phyloP scores from a whole-genome alignment of 345 rosid species.

The Arabidopsis suecica region DNA sequence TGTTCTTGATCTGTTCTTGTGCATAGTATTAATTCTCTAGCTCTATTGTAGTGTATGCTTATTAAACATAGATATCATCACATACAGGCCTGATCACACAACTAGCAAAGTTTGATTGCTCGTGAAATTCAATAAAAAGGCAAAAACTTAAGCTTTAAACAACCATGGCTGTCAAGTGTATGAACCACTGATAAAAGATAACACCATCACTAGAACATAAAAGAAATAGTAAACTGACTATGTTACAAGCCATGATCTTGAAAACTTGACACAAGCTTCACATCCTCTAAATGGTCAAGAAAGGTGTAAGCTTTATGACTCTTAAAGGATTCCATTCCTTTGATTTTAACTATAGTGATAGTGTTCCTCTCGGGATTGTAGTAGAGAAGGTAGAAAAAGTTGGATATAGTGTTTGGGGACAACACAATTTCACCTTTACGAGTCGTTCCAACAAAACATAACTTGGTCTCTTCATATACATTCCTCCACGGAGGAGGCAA shows the following conservation, averaged over 20 bases:
- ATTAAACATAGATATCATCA: too few species aligned
- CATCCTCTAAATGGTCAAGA: conserved; percentile 30
- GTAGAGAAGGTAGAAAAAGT: conserved; percentile 10
- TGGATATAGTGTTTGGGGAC: neutral
- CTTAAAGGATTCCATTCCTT: conserved; percentile 12
- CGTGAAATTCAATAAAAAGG: neutral
- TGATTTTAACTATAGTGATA: neutral
- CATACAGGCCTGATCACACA: neutral
- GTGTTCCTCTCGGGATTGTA: conserved; percentile 2
- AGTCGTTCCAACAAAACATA: conserved; percentile 10
- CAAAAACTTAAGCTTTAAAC: neutral
- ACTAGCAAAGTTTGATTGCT: neutral
- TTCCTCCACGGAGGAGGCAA: neutral
- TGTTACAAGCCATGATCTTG: neutral
- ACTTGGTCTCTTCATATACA: neutral
- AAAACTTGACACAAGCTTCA: conserved; percentile 7
- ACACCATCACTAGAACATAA: neutral
- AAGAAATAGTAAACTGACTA: neutral
- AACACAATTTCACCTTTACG: conserved; percentile 23
- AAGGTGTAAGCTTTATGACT: neutral
- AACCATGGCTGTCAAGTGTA: neutral
- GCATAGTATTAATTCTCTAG: neutral
- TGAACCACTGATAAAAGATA: neutral
- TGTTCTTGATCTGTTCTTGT: too few species aligned
- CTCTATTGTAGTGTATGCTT: too few species aligned